Evolutionary conservation across 2,329 filamentous ascomycete species (phyloP), one percentile per base, ranked within the genome.

Genomic region (Fusarium veterinarium): DNA sequence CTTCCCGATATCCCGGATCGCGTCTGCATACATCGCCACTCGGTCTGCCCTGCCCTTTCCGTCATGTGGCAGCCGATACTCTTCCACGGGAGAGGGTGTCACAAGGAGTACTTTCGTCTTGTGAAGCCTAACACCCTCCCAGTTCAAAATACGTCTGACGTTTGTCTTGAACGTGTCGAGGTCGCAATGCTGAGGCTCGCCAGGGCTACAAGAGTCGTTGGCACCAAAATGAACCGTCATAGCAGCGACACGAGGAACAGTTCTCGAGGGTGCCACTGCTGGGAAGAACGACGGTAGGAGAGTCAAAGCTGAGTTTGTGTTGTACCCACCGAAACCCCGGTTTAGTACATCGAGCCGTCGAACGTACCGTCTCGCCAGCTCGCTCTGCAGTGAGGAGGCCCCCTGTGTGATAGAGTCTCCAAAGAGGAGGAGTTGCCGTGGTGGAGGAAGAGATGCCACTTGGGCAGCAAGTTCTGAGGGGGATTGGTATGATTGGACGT

Each of bases 371-470:
- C 14, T 49, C 1, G 35, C 6, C 6, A 59, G 42, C 5, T 59
- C 56, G 7, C 3, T 40, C 5, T 59, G 56, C 6, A 59, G 33
- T 40, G 25, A 40, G 8, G 14, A 49, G 25, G 56, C 56, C 2
- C 56, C 42, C 14, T 59, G 56, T 8, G 56, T 49, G 14, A 59
- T 59, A 12, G 56, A 58, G 33, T 59, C 42, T 49, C 42, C 56
- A 8, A 59, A 59, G 42, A 59, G 56, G 11, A 59, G 42, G 4
- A 59, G 20, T 4, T 49, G 56, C 12, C 42, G 56, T 8, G 56
- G 42, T 8, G 55, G 42, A 11, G 55, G 55, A n/a, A 48, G 42
- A 19, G 33, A 38, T 14, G 41, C 55, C 4, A 58, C 33, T 23
- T 58, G 33, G 25, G 42, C 20, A 16, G 19, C 42, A 16, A 48